phyloP scores from a whole-genome alignment of 345 rosid genomes.

The Camelina hispida region DNA sequence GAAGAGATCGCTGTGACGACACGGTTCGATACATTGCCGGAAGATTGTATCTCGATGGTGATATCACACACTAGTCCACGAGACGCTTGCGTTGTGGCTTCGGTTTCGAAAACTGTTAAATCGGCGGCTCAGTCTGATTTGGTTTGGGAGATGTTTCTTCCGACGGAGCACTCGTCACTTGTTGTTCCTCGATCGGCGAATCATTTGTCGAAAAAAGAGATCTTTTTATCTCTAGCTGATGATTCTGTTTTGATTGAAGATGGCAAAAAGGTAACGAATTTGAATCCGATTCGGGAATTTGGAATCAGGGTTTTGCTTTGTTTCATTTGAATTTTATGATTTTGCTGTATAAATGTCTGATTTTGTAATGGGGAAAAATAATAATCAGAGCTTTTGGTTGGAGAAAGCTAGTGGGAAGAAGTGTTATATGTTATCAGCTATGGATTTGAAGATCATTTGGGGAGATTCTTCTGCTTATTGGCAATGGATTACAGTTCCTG shows the following conservation, averaged over 20 bases:
- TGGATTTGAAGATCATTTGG: constrained; percentile 59
- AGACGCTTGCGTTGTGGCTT: constrained; percentile 54
- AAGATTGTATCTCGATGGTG: constrained; percentile 57
- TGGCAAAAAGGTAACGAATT: constrained; percentile 57
- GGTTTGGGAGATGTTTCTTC: constrained; percentile 72
- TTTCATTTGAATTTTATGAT: background rate
- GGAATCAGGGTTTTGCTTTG: background rate
- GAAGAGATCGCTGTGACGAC: background rate
- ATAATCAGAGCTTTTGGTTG: constrained; percentile 59
- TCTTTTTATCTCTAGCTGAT: constrained; percentile 46
- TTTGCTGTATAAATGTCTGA: background rate
- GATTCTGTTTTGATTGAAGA: constrained; percentile 58
- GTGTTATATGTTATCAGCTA: constrained; percentile 64
- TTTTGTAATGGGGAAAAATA: constrained; percentile 21
- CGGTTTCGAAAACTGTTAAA: constrained; percentile 53
- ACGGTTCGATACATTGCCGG: constrained; percentile 46
- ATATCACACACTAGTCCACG: constrained; percentile 54
- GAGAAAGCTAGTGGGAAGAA: constrained; percentile 62
- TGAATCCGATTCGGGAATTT: background rate
- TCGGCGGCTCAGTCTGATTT: constrained; percentile 60
- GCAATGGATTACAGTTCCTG: constrained; percentile 53
- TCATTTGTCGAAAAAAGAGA: constrained; percentile 49
- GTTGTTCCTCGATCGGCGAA: constrained; percentile 35
- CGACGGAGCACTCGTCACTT: constrained; percentile 44
- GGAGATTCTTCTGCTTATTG: constrained; percentile 60